These are phyloP conservation scores for Phytophthora colocasiae DNA, from an alignment of 352 stramenopile genomes.

Conservation along the genomic window DNA sequence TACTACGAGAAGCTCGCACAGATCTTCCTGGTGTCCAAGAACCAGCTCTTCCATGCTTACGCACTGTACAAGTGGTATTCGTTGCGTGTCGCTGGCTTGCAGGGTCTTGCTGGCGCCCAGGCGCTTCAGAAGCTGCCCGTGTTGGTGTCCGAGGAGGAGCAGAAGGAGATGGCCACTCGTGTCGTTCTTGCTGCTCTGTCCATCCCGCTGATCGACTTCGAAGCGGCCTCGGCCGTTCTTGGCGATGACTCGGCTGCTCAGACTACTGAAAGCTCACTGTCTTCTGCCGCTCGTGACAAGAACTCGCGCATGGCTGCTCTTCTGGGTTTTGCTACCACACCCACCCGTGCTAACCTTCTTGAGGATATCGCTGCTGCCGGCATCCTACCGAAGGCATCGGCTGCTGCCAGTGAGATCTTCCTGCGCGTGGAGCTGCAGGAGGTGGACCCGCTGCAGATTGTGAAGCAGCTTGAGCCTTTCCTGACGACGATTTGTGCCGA, in stretches of 20 bases:
- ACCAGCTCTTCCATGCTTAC: conserved; percentile 98
- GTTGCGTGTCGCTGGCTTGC: conserved; percentile 91
- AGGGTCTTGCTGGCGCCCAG: conserved; percentile 51
- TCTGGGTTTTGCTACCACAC: conserved; percentile 88
- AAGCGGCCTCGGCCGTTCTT: conserved; percentile 61
- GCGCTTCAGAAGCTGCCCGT: conserved; percentile 48
- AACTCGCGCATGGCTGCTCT: conserved; percentile 94
- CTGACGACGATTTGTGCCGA: conserved; percentile 54
- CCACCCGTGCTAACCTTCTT: conserved; percentile 92
- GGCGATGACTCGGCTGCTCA: conserved; percentile 69
- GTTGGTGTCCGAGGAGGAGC: conserved; percentile 79
- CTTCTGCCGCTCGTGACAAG: conserved; percentile 89
- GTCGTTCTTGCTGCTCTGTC: conserved; percentile 95
- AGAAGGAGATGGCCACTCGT: conserved; percentile 86
- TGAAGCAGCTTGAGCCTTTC: conserved; percentile 72
- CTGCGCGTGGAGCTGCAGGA: conserved; percentile 71
- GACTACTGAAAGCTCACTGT: conserved; percentile 41
- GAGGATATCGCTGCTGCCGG: conserved; percentile 87
- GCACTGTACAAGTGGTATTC: conserved; percentile 97
- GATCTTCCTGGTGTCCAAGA: conserved; percentile 98
- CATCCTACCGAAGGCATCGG: conserved; percentile 66
- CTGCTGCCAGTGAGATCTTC: conserved; percentile 71
- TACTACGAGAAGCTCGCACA: conserved; percentile 99
- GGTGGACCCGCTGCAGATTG: conserved; percentile 82
- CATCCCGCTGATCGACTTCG: conserved; percentile 89